Evolutionary conservation across 768 basidiomycete species (phyloP).

Genomic region (Gloeophyllum trabeum): DNA sequence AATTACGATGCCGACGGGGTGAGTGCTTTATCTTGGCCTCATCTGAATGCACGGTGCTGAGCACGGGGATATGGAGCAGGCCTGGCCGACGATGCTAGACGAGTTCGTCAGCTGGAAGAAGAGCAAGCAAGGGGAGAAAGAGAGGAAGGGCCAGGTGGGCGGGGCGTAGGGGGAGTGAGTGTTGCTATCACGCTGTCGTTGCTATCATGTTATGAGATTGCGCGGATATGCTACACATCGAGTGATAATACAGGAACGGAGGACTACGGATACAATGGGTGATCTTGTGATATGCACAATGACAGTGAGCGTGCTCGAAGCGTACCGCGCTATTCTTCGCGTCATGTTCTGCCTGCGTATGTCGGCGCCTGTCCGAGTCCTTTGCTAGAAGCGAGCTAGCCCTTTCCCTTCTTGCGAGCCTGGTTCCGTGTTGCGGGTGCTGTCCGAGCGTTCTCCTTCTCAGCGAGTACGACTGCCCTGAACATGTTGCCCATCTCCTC

Average conservation of each 20-base stretch:
- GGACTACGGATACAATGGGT: background rate
- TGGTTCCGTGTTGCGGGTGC: no score
- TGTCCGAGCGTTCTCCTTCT: background rate
- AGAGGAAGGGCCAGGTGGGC: background rate
- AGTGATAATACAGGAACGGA: background rate
- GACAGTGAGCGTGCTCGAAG: background rate
- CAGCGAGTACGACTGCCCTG: background rate
- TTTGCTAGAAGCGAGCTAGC: no score
- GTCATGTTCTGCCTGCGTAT: background rate
- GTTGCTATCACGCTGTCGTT: background rate
- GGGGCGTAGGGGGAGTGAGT: background rate
- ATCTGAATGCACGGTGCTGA: background rate
- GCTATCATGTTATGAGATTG: background rate
- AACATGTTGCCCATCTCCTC: background rate
- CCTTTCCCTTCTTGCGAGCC: no score
- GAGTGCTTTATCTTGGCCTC: constrained; percentile 5
- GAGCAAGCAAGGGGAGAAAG: background rate
- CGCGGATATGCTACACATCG: background rate
- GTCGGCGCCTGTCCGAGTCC: background rate
- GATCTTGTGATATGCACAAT: background rate
- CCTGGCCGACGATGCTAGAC: background rate
- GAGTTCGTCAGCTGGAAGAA: background rate
- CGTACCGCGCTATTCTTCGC: background rate
- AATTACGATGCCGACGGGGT: constrained; percentile 75
- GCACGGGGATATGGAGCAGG: background rate